These are phyloP conservation scores for Leptomonas pyrrhocoris DNA, from an alignment of 208 protist species.

Conservation along the genomic window DNA sequence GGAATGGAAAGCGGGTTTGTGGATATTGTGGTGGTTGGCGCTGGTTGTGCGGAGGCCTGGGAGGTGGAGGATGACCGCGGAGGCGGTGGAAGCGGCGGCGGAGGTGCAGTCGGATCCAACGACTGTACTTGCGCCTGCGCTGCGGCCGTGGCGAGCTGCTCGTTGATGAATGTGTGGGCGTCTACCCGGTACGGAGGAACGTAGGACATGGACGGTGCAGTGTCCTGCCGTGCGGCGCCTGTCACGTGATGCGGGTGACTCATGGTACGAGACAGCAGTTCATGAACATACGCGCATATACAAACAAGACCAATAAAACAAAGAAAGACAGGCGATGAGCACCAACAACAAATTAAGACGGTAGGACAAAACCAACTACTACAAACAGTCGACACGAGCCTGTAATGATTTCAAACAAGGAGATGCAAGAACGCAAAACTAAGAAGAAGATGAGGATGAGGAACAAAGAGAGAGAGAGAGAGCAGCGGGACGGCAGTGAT, in stretches of 20 bases:
- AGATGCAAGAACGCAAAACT: no score
- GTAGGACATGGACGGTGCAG: slow-evolving; percentile 6
- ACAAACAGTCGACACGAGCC: no score
- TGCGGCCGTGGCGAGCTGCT: slow-evolving; percentile 3
- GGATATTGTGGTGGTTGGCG: neutral
- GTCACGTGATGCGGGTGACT: neutral
- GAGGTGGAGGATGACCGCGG: neutral
- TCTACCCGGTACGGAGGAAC: slow-evolving; percentile 23
- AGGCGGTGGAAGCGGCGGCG: slow-evolving; percentile 1
- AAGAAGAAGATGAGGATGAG: no score
- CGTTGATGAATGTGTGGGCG: slow-evolving; percentile 11
- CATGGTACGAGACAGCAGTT: slow-evolving; percentile 1
- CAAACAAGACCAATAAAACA: neutral
- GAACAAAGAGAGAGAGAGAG: no score
- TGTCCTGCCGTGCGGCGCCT: neutral
- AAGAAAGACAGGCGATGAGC: neutral
- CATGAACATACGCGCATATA: neutral
- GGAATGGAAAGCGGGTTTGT: neutral
- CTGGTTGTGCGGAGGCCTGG: no score
- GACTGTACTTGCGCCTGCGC: neutral
- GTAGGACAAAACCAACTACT: no score
- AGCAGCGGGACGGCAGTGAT: no score
- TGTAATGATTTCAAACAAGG: no score
- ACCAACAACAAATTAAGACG: neutral
- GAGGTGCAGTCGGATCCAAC: slow-evolving; percentile 4